Percentiles rank a stretch among this genome's conserved stretches.
phyloP scores from a whole-genome alignment of 2,329 filamentous ascomycete genomes.

The Mariannaea elegans region DNA sequence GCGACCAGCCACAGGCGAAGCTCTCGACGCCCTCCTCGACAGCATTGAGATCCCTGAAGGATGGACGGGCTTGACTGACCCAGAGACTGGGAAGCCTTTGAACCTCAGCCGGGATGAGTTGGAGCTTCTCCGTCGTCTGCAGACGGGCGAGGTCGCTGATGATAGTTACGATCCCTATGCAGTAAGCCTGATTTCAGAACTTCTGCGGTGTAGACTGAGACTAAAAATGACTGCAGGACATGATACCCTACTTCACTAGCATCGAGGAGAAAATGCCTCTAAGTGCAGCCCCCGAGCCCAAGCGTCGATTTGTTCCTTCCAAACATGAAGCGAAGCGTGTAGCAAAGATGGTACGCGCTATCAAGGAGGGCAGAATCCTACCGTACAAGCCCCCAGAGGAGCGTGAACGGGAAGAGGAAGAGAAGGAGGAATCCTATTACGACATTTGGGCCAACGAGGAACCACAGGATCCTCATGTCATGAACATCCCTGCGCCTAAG shows the following conservation, averaged over 20 bases:
- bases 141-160: constrained; percentile 86
- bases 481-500: constrained; percentile 96
- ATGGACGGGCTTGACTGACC: constrained; percentile 96
- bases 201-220: neutral
- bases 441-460: constrained; percentile 97
- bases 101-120: constrained; percentile 88
- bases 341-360: constrained; percentile 97
- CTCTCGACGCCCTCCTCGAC: constrained; percentile 90
- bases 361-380: constrained; percentile 90
- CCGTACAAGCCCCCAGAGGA: constrained; percentile 84
- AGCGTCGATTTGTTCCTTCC: constrained; percentile 92
- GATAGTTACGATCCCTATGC: constrained; percentile 95
- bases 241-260: constrained; percentile 92
- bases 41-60: constrained; percentile 97
- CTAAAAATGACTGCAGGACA: constrained; percentile 62
- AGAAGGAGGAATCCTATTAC: constrained; percentile 77
- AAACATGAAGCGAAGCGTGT: constrained; percentile 97
- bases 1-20: constrained; percentile 92
- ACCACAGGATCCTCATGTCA: constrained; percentile 81
- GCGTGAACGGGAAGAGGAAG: constrained; percentile 73
- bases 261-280: constrained; percentile 93
- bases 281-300: constrained; percentile 93
- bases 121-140: constrained; percentile 86
- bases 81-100: constrained; percentile 90
- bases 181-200: constrained; percentile 52